phyloP scores from a whole-genome alignment of 805 yeast genomes.

The Barnettozyma siamensis region DNA sequence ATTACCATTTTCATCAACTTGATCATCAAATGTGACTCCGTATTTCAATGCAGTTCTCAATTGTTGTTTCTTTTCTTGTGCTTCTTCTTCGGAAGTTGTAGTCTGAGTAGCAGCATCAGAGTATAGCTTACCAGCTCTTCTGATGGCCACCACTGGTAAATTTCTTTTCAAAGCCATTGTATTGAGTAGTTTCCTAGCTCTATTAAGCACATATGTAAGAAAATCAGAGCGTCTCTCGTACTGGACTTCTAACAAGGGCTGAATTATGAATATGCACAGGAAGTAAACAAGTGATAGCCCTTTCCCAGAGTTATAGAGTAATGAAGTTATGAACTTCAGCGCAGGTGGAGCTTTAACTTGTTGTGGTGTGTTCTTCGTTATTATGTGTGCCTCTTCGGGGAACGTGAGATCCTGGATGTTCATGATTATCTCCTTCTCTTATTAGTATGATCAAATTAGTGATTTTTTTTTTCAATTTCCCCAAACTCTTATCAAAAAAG shows the following conservation, averaged over 20 bases:
- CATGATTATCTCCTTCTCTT: no score
- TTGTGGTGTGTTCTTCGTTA: slow-evolving; percentile 1
- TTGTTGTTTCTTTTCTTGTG: not conserved
- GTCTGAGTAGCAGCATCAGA: slow-evolving; percentile 31
- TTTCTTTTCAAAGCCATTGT: slow-evolving; percentile 23
- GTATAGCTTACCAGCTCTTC: slow-evolving; percentile 33
- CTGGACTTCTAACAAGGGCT: slow-evolving; percentile 35
- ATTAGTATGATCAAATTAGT: no score
- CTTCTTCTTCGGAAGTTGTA: slow-evolving; percentile 7
- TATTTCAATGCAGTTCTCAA: slow-evolving; percentile 5
- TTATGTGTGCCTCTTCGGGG: slow-evolving; percentile 17
- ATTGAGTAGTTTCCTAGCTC: slow-evolving; percentile 27
- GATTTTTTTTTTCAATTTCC: not conserved
- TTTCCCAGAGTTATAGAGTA: slow-evolving; percentile 33
- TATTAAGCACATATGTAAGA: slow-evolving; percentile 24
- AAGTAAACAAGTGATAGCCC: slow-evolving; percentile 27
- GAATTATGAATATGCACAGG: slow-evolving; percentile 29
- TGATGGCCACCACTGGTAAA: slow-evolving; percentile 38
- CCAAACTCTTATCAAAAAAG: not conserved
- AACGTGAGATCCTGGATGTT: slow-evolving; percentile 13
- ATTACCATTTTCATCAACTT: slow-evolving; percentile 1
- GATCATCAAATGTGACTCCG: slow-evolving; percentile 15
- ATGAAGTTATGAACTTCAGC: slow-evolving; percentile 17
- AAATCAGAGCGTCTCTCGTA: slow-evolving; percentile 35
- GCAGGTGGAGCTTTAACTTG: slow-evolving; percentile 19